Evolutionary conservation across 2,329 filamentous ascomycete species (phyloP), one percentile per base, ranked within the genome.

Genomic region (Leptographium wingfieldii): DNA sequence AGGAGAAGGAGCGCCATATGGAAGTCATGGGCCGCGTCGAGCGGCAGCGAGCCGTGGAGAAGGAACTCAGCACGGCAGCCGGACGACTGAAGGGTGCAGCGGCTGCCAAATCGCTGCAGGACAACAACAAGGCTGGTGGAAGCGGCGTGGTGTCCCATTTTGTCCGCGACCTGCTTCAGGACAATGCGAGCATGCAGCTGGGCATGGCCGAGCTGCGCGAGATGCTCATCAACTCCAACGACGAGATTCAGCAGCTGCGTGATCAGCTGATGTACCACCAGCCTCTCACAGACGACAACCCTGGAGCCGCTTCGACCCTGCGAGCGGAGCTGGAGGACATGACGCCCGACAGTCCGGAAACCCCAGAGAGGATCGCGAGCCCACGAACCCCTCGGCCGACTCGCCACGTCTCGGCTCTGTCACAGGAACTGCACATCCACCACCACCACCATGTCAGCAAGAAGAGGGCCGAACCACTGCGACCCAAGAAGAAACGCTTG

Each of bases 101-200:
- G 3, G 89, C 87, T 0, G 79, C 80, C 33, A 86, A 84, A 65
- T 83, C 84, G 3, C 74, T 88, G 49, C 79, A 79, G 3, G 78
- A 80, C 16, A 33, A 27, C 3, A 19, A 3, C n/a, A 43, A 22
- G 22, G 38, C 27, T 19, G 56, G 40, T 3, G 46, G 55, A 11
- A 83, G 78, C 63, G 85, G 78, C 61, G 90, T 95, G 46, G 90
- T 97, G n/a, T 92, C 90, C 25, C 90, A 95, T 69, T 97, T 99
- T 67, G 94, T 99, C 60, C 90, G 92, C 66, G 94, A 97, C 70
- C 88, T 99, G 60, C 77, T 99, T 22, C 87, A 95, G 68, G 94
- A 99, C 71, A 99, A 99, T 69, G 90, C 92, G 11, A 96, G 90
- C 66, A 76, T 99, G 53, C 94, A 99, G 71, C 80, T 94, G 63